Conservation (phyloP, 768 basidiomycete genomes). For the Phylloporus arenicola region DNA sequence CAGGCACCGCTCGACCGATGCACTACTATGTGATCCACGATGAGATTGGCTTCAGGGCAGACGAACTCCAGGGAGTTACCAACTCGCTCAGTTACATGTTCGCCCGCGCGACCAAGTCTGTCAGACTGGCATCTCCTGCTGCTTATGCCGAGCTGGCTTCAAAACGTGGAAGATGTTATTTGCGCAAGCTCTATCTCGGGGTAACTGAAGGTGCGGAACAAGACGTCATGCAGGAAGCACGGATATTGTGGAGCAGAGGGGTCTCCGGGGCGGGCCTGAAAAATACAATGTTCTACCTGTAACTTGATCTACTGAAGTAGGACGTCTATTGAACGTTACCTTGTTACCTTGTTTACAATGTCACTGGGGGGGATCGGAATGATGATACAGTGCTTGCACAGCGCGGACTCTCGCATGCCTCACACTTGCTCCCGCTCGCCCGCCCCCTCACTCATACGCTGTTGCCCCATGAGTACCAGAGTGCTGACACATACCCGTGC, state of each 20-base stretch:
- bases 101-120: background rate
- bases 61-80: slow-evolving; percentile 1
- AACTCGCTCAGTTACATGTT: slow-evolving; percentile 3
- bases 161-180: slow-evolving; percentile 1
- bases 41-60: background rate
- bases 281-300: slow-evolving; percentile 75
- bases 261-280: slow-evolving; percentile 46
- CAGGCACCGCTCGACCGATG: slow-evolving; percentile 1
- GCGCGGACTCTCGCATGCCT: too few species aligned
- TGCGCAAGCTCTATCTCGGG: background rate
- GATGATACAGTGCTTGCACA: too few species aligned
- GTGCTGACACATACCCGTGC: too few species aligned
- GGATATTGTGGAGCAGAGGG: slow-evolving; percentile 51
- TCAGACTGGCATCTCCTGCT: background rate
- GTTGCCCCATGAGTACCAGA: too few species aligned
- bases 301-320: slow-evolving; percentile 6
- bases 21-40: slow-evolving; percentile 1
- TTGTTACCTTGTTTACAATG: too few species aligned
- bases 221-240: slow-evolving; percentile 49
- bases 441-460: too few species aligned
- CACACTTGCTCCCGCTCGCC: too few species aligned
- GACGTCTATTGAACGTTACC: too few species aligned
- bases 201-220: slow-evolving; percentile 8
- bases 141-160: background rate
- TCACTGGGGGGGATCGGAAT: too few species aligned